These are phyloP conservation scores for Kwoniella bestiolae DNA, from an alignment of 768 basidiomycete species.

Conservation along the genomic window DNA sequence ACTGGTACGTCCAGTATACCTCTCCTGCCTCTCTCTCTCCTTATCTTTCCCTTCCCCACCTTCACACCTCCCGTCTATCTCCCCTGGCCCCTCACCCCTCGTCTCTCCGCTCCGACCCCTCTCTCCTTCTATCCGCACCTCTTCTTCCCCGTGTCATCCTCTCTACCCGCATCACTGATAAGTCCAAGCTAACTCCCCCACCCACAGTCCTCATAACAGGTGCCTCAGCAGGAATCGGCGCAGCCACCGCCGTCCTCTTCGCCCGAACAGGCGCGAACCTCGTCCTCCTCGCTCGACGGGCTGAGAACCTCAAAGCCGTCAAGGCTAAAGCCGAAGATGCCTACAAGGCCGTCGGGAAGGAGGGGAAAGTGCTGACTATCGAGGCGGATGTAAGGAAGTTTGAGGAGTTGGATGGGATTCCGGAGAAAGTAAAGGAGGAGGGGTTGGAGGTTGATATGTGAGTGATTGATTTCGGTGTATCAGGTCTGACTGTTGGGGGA, in stretches of 20 bases:
- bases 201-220: constrained; percentile 81
- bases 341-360: constrained; percentile 73
- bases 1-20: constrained; percentile 17
- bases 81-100: too few species aligned
- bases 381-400: constrained; percentile 81
- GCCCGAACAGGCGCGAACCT: constrained; percentile 91
- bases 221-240: constrained; percentile 86
- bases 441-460: constrained; percentile 74
- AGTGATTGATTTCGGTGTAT: constrained; percentile 48
- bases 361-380: constrained; percentile 75
- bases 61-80: too few species aligned
- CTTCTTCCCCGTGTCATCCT: too few species aligned
- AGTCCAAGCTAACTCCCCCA: too few species aligned
- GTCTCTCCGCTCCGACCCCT: too few species aligned
- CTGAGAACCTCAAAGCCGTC: constrained; percentile 73
- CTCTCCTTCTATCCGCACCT: too few species aligned
- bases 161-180: too few species aligned
- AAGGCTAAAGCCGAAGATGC: constrained; percentile 70
- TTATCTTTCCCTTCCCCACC: too few species aligned
- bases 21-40: too few species aligned
- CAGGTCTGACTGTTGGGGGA: too few species aligned
- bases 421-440: constrained; percentile 68
- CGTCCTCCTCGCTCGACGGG: constrained; percentile 79
- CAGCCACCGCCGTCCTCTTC: constrained; percentile 80
- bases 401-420: constrained; percentile 64